phyloP scores from a whole-genome alignment of 176 grass and related monocot genomes.

The Ampelocalamus luodianensis region DNA sequence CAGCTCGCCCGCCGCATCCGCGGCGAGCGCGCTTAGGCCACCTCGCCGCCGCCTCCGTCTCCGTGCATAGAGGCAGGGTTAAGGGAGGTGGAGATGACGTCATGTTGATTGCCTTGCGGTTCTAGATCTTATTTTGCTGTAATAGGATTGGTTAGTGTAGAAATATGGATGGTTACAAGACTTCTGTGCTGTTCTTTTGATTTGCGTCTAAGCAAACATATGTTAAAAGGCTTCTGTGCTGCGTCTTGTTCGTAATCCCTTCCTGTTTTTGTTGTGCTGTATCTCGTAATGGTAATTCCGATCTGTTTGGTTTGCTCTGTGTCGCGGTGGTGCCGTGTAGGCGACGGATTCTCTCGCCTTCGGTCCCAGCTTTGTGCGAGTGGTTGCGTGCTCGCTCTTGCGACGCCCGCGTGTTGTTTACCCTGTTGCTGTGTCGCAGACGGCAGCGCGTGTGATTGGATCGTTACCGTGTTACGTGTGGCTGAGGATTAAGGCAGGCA shows the following conservation, averaged over 20 bases:
- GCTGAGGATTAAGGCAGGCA: too few relatives aligned
- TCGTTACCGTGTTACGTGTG: too few relatives aligned
- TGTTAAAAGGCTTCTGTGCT: background rate
- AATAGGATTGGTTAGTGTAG: background rate
- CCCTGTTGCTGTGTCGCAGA: too few relatives aligned
- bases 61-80: accelerated
- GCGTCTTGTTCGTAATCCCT: background rate
- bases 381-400: too few relatives aligned
- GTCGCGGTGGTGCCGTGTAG: too few relatives aligned
- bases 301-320: too few relatives aligned
- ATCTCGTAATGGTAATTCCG: too few relatives aligned
- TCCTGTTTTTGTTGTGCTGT: background rate
- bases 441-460: too few relatives aligned
- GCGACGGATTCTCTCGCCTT: background rate
- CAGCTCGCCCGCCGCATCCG: slow-evolving; percentile 76
- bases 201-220: background rate
- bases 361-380: background rate
- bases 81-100: background rate
- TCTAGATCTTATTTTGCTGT: background rate
- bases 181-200: background rate
- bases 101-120: background rate
- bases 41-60: too few relatives aligned
- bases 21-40: slow-evolving; percentile 36
- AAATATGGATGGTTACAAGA: background rate
- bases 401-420: too few relatives aligned